A percentile compares a stretch with the other conserved stretches of the same genome.
phyloP scores from a whole-genome alignment of 805 yeast species.

The Starmerella vitae region DNA sequence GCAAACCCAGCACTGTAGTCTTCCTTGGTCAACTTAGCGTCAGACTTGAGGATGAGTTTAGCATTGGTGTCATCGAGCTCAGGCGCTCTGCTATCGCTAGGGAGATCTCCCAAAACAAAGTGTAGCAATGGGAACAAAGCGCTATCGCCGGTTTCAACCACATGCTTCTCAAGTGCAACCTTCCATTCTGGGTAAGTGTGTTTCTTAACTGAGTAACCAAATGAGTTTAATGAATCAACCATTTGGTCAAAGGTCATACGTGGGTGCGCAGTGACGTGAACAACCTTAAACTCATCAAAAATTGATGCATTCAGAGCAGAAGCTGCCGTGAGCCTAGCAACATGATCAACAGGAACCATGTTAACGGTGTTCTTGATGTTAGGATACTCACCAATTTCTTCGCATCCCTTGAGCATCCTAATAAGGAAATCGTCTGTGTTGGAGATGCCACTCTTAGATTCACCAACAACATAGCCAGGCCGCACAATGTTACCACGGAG shows the following conservation, averaged over 20 bases:
- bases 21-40: conserved; percentile 47
- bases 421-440: conserved; percentile 94
- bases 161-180: conserved; percentile 56
- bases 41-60: conserved; percentile 48
- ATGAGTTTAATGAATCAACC: conserved; percentile 47
- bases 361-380: conserved; percentile 77
- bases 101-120: conserved; percentile 84
- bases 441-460: conserved; percentile 66
- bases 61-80: conserved; percentile 86
- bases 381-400: conserved; percentile 75
- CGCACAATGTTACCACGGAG: conserved; percentile 78
- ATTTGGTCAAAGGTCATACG: conserved; percentile 69
- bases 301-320: conserved; percentile 65
- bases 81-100: conserved; percentile 85
- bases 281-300: conserved; percentile 45
- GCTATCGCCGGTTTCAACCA: conserved; percentile 60
- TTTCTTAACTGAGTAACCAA: conserved; percentile 56
- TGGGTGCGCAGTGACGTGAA: conserved; percentile 97
- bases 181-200: conserved; percentile 73
- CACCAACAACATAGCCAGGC: conserved; percentile 95
- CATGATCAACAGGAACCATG: conserved; percentile 97
- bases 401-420: conserved; percentile 89
- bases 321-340: conserved; percentile 80
- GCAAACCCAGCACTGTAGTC: conserved; percentile 65
- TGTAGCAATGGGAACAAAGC: conserved; percentile 90